These are phyloP conservation scores for Cryptosporidium viatorum DNA, from an alignment of 169 alveolate species.

Conservation along the genomic window DNA sequence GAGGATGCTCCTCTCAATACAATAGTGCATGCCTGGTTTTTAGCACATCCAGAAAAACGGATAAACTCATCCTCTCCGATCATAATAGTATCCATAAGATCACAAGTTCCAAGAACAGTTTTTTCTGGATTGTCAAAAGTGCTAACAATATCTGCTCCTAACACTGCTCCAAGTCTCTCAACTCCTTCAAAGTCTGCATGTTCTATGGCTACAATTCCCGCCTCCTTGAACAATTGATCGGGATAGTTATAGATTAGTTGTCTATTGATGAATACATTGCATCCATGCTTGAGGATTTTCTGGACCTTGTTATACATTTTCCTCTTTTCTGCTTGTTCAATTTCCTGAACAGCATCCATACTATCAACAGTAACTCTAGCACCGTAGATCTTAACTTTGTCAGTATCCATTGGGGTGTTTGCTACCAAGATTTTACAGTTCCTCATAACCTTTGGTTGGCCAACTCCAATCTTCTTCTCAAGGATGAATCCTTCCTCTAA, in stretches of 20 bases:
- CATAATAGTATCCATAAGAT: slow-evolving; percentile 95
- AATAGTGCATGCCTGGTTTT: slow-evolving; percentile 96
- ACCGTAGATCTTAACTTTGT: slow-evolving; percentile 99
- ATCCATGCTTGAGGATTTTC: slow-evolving; percentile 94
- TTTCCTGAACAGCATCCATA: slow-evolving; percentile 96
- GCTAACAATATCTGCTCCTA: slow-evolving; percentile 97
- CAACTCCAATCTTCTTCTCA: slow-evolving; percentile 96
- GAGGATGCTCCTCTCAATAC: slow-evolving; percentile 98
- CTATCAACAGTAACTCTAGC: slow-evolving; percentile 97
- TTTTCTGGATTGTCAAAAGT: slow-evolving; percentile 98
- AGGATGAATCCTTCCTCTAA: slow-evolving; percentile 98
- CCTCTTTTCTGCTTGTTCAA: slow-evolving; percentile 97
- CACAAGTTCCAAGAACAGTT: slow-evolving; percentile 94
- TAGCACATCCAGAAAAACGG: slow-evolving; percentile 95
- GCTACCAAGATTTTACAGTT: slow-evolving; percentile 94
- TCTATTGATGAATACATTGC: slow-evolving; percentile 98
- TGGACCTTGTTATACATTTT: slow-evolving; percentile 98
- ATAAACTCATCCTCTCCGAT: slow-evolving; percentile 99
- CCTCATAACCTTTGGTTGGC: slow-evolving; percentile 91
- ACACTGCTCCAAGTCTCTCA: slow-evolving; percentile 99
- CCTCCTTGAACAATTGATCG: slow-evolving; percentile 95
- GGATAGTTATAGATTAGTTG: slow-evolving; percentile 99
- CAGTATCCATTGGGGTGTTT: slow-evolving; percentile 99
- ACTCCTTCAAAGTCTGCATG: slow-evolving; percentile 99
- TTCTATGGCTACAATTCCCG: slow-evolving; percentile 98